phyloP scores from a whole-genome alignment of 1,139 yeast genomes.

The Suhomyces ambrosiae region DNA sequence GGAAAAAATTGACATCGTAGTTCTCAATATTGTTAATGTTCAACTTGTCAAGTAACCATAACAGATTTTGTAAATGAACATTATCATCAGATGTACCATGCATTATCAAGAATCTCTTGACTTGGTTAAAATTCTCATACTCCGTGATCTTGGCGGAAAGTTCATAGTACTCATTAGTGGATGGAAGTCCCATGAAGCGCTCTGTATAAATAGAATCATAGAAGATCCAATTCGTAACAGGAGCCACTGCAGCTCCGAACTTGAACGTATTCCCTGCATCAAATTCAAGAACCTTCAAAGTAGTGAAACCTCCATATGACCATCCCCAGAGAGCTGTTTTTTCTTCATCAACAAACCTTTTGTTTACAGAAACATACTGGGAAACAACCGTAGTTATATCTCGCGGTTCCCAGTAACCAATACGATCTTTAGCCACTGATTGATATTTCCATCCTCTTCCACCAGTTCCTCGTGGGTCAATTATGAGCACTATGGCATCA shows the following conservation, averaged over 20 bases:
- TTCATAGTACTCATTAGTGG: constrained; percentile 52
- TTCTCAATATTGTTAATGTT: constrained; percentile 67
- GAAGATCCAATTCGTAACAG: constrained; percentile 79
- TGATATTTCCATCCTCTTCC: constrained; percentile 80
- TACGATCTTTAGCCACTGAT: constrained; percentile 63
- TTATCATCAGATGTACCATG: constrained; percentile 98
- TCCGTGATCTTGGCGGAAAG: constrained; percentile 49
- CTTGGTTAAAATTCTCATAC: constrained; percentile 46
- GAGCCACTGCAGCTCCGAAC: constrained; percentile 88
- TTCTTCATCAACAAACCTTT: constrained; percentile 56
- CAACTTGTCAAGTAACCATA: constrained; percentile 70
- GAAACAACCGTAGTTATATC: constrained; percentile 73
- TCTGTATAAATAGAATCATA: constrained; percentile 89
- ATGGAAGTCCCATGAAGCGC: constrained; percentile 79
- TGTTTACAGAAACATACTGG: constrained; percentile 55
- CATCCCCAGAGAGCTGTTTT: constrained; percentile 95
- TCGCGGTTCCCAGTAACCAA: constrained; percentile 87
- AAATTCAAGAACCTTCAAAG: constrained; percentile 72
- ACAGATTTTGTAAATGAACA: constrained; percentile 88
- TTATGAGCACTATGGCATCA: constrained; percentile 73
- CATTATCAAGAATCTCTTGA: constrained; percentile 72
- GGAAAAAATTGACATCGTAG: constrained; percentile 87
- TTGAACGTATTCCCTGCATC: constrained; percentile 69
- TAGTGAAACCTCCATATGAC: constrained; percentile 85
- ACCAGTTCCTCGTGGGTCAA: constrained; percentile 96